Base-by-base conservation (phyloP, 2,329 filamentous ascomycete species). In the Didymella arachidicola region DNA sequence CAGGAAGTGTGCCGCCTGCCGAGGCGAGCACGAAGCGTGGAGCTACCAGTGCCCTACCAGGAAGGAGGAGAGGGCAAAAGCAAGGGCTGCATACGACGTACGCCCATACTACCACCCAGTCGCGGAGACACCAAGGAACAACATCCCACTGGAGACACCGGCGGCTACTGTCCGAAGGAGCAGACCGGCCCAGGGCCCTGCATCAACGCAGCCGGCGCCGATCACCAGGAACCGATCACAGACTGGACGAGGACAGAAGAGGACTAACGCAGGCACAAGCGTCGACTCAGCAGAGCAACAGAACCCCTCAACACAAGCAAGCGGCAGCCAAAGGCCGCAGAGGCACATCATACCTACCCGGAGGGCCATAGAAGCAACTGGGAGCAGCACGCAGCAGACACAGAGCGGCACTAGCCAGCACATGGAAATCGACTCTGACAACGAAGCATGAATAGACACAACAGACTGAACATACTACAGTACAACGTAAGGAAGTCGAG, bases 401-500 rank as follows among this genome's bases (percentile, higher is more conserved):
- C 19, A 22, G 19, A 22, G 3, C 19, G 19, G 19, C 19, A 22
- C 3, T 3, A 22, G 19, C 19, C 19, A 22, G 19, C 19, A 22
- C 19, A 22, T 22, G 19, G 19, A 22, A 22, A 22, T 22, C 3
- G 19, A 22, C 19, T 22, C 19, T 22, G 3, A 22, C 19, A 22
- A 22, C 19, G 19, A 22, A 22, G 19, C 19, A 22, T 22, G 3
- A 22, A 22, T 22, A 3, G 19, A 22, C 19, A 22, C 19, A 22
- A 22, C 3, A 22, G 19, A 53, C 32, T 64, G 44, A 66, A 49
- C 53, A 67, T 67, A 61, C 58, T 68, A 62, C 58, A 67, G 64
- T 67, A 68, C 45, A 67, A 65, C 60, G 59, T 65, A 18, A 50
- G 44, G 18, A 67, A 59, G 51, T 68, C 60, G 34, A 65, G 61